Evolutionary conservation across 345 rosid species (phyloP).

Genomic region (Stellera chamaejasme): DNA sequence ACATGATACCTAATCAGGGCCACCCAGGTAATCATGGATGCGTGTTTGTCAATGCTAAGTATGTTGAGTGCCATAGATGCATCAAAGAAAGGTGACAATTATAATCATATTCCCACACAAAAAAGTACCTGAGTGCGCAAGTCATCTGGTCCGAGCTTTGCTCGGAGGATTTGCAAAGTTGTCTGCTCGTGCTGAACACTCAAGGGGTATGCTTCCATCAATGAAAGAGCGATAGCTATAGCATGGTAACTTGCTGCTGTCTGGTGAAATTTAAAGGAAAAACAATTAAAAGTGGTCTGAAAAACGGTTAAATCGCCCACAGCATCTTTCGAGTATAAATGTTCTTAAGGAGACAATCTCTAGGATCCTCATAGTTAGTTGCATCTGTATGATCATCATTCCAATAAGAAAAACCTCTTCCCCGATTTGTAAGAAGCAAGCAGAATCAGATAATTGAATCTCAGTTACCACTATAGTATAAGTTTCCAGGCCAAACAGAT

Average conservation of each 20-base stretch:
- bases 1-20: too few species aligned
- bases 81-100: neutral
- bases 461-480: too few species aligned
- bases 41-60: neutral
- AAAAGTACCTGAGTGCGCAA: slow-evolving; percentile 88
- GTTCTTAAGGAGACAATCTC: neutral
- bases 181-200: slow-evolving; percentile 99
- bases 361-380: neutral
- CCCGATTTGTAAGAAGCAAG: too few species aligned
- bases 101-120: slow-evolving; percentile 2
- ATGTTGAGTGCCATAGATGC: neutral
- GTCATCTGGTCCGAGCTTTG: slow-evolving; percentile 97
- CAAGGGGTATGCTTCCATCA: slow-evolving; percentile 97
- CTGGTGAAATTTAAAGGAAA: slow-evolving; percentile 32
- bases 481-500: neutral
- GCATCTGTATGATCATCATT: neutral
- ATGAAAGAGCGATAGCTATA: slow-evolving; percentile 97
- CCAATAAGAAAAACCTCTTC: neutral
- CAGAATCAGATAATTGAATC: too few species aligned
- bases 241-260: slow-evolving; percentile 99
- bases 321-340: neutral
- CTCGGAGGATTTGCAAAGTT: slow-evolving; percentile 85
- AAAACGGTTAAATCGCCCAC: slow-evolving; percentile 1
- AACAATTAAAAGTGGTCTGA: slow-evolving; percentile 7
- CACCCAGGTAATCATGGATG: too few species aligned